Base-by-base conservation (phyloP, 2,329 filamentous ascomycete species). In the Calonectria pseudoturangicola region DNA sequence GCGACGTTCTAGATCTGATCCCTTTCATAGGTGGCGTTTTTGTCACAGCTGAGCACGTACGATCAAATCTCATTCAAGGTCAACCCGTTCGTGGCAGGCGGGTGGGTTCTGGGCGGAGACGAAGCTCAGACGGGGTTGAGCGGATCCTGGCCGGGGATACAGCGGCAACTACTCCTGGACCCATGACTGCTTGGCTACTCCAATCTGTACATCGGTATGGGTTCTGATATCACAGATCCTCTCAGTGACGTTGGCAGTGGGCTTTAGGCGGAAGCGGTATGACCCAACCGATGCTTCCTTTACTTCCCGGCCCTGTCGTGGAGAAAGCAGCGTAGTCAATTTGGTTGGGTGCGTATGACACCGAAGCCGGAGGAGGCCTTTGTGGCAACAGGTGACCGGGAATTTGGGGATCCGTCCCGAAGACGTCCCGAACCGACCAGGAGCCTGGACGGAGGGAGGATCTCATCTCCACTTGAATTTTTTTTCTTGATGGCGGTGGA, bases 341-440 rank as follows among this genome's bases (percentile, higher is more conserved):
- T 41, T 63, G 50, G 39, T 69, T 39, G 54, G 41, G n/a, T 27
- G 10, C 30, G n/a, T 66, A 33, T 68, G 66, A 45, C 51, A 69
- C 73, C 73, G 72, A 75, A 75, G 68, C 72, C 68, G 73, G 73
- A 75, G 71, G 51, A 65, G 10, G 30, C 33, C 47, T 27, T 54
- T 54, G 68, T 71, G 73, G 66, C 62, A 75, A 73, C 68, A 70
- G 72, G 73, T 68, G 71, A 74, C 63, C 72, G 47, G 71, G 66
- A 70, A 68, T 36, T 43, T 56, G 69, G 39, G 33, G n/a, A 72
- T 74, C 73, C 73, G 71, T 66, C 27, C 72, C 73, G 73, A 74
- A 70, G 73, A 72, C 73, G 71, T 66, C 41, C 72, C 73, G 73
- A 74, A 50, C 62, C 62, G 68, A 70, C 60, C n/a, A 71, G 65